Percentiles rank a stretch among this genome's conserved stretches.
Conservation (phyloP, 305 asterid genomes). For the Fraxinus sp. region DNA sequence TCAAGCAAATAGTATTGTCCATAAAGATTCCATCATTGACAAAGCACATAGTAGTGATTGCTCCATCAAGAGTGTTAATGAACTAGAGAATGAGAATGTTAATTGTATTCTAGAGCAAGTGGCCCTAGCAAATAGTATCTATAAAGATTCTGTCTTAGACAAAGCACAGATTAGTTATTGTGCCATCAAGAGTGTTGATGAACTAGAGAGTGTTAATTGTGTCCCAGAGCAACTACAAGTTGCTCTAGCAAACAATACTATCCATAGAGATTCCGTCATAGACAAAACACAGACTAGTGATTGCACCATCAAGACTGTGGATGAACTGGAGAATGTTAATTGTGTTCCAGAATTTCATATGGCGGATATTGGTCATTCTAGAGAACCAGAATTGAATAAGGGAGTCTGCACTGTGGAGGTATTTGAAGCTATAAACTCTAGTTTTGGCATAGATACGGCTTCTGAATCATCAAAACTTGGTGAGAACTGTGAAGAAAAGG, state of each 20-base stretch:
- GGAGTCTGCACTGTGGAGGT: constrained; percentile 34
- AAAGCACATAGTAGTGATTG: constrained; percentile 24
- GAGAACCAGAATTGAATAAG: constrained; percentile 30
- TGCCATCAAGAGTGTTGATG: constrained; percentile 27
- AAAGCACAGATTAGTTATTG: constrained; percentile 23
- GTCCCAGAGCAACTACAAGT: constrained; percentile 19
- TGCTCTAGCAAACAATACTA: constrained; percentile 17
- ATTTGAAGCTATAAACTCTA: constrained; percentile 43
- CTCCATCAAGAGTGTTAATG: constrained; percentile 26
- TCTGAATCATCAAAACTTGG: constrained; percentile 38
- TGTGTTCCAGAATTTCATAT: constrained; percentile 24
- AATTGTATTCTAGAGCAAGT: constrained; percentile 20
- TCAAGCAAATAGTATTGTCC: constrained; percentile 20
- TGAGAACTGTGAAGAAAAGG: constrained; percentile 30
- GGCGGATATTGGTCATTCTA: constrained; percentile 34
- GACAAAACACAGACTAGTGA: constrained; percentile 27
- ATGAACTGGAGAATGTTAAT: constrained; percentile 29
- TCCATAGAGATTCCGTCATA: constrained; percentile 25
- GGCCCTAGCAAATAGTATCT: constrained; percentile 18
- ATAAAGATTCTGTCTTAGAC: constrained; percentile 29
- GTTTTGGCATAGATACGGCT: constrained; percentile 39
- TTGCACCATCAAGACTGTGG: constrained; percentile 24
- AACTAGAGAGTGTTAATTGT: constrained; percentile 26
- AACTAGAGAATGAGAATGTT: constrained; percentile 30
- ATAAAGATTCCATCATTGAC: constrained; percentile 29